A percentile compares a stretch with the other conserved stretches of the same genome.
These are phyloP conservation scores for Pontederia crassipes DNA, from an alignment of 176 grass and related monocot genomes.

Conservation along the genomic window DNA sequence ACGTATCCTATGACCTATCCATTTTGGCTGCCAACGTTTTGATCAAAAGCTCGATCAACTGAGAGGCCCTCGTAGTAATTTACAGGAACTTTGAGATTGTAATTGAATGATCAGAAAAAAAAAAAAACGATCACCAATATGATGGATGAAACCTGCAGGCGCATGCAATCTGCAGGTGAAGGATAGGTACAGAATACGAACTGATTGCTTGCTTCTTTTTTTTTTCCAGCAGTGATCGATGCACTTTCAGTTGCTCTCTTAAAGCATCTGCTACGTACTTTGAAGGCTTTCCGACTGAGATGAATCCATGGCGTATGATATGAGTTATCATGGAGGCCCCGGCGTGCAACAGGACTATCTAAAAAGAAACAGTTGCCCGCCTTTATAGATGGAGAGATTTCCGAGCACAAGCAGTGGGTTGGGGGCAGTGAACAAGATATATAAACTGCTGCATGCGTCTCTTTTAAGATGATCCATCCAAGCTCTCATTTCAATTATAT, in stretches of 20 bases:
- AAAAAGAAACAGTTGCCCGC: not conserved
- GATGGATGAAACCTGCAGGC: not conserved
- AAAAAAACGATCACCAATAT: not conserved
- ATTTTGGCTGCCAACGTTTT: too few species aligned
- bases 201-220: not conserved
- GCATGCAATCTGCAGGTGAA: conserved; percentile 7
- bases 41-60: too few species aligned
- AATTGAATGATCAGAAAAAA: too few species aligned
- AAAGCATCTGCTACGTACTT: not conserved
- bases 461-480: too few species aligned
- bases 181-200: not conserved
- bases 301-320: not conserved
- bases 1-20: too few species aligned
- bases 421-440: too few species aligned
- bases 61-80: too few species aligned
- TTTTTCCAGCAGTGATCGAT: not conserved
- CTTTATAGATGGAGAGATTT: too few species aligned
- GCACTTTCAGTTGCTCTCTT: conserved; percentile 11
- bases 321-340: not conserved
- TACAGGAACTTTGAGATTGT: too few species aligned
- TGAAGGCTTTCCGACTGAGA: conserved; percentile 8
- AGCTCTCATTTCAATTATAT: too few species aligned
- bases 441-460: too few species aligned
- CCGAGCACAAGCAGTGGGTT: too few species aligned
- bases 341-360: not conserved